Evolutionary conservation across 352 stramenopile genomes (phyloP).

Genomic region (Globisporangium mamillatum): DNA sequence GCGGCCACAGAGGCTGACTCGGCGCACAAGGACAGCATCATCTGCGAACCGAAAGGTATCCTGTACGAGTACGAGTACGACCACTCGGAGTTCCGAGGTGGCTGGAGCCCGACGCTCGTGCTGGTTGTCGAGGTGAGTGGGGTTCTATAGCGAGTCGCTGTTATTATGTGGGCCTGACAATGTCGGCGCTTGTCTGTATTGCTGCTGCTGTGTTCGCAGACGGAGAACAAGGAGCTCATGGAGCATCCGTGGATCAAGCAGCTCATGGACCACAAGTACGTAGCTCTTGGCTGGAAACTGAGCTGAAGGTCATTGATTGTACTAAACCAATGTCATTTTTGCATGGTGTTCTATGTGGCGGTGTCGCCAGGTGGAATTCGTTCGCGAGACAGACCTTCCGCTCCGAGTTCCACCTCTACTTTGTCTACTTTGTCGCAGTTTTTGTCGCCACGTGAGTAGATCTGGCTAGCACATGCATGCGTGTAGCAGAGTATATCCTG

Average conservation of each 20-base stretch:
- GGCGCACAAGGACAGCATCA: slow-evolving; percentile 51
- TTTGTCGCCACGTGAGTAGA: slow-evolving; percentile 65
- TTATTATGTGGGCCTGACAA: not conserved
- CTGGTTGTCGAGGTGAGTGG: slow-evolving; percentile 57
- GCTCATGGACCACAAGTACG: slow-evolving; percentile 76
- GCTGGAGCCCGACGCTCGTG: slow-evolving; percentile 52
- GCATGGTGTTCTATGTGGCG: not conserved
- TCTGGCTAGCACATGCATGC: not conserved
- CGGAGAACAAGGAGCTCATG: slow-evolving; percentile 75
- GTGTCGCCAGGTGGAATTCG: slow-evolving; percentile 57
- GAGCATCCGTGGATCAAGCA: slow-evolving; percentile 74
- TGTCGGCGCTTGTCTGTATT: not conserved
- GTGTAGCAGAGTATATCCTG: no score
- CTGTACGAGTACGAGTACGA: slow-evolving; percentile 85
- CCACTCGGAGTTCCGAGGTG: slow-evolving; percentile 60
- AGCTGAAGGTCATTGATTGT: no score
- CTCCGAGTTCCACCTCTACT: slow-evolving; percentile 75
- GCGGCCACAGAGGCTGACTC: slow-evolving; percentile 31
- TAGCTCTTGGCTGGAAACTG: not conserved
- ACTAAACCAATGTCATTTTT: not conserved
- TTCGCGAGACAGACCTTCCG: slow-evolving; percentile 68
- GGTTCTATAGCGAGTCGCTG: not conserved
- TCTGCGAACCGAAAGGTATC: slow-evolving; percentile 77
- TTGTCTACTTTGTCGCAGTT: slow-evolving; percentile 68
- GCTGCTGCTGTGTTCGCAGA: slow-evolving; percentile 20